Evolutionary conservation across 805 yeast species (phyloP), one percentile per base, ranked within the genome.

Genomic region (Zygosaccharomyces rouxii): DNA sequence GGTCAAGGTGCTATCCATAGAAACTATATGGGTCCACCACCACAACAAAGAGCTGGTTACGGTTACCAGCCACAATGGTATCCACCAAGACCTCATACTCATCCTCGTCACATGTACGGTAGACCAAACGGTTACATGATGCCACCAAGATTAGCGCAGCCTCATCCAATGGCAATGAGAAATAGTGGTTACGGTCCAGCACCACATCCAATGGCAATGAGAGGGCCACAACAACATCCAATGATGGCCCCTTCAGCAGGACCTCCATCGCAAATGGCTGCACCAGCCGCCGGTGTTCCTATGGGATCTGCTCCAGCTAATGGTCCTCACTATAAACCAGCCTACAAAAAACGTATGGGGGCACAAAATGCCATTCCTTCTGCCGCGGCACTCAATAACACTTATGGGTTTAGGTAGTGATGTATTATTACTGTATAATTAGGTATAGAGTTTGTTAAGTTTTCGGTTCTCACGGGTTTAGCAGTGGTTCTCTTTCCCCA

Each of bases 351-450:
- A 52, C 59, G 63, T 38, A 62, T 64, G 42, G 60, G 62, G 19
- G 62, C 61, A 3, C 68, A 57, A 37, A 67, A 66, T 26, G 60
- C 60, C 40, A 39, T 72, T 26, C 72, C 76, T 2, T 67, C 77
- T 10, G 73, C 78, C 10, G 72, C 76, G 7, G 67, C 77, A 1
- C 47, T 68, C 30, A 57, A 70, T 4, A 70, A 77, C 54, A 78
- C 80, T 2, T 78, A 77, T 54, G 73, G 66, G 35, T 58, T 71
- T 38, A 66, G 73, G 55, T 69, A 54, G 58, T 16, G 13, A 42
- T 30, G 48, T 41, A 41, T 29, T 19, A 41, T 41, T 29, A 41
- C 35, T 41, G 44, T 41, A 29, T 41, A 28, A 41, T 33, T 41
- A 41, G 44, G 44, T 41, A 41, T 41, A 41, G 44, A 41, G 37